These are phyloP conservation scores for Yarrowia osloensis DNA, from an alignment of 805 yeast genomes.

Conservation along the genomic window DNA sequence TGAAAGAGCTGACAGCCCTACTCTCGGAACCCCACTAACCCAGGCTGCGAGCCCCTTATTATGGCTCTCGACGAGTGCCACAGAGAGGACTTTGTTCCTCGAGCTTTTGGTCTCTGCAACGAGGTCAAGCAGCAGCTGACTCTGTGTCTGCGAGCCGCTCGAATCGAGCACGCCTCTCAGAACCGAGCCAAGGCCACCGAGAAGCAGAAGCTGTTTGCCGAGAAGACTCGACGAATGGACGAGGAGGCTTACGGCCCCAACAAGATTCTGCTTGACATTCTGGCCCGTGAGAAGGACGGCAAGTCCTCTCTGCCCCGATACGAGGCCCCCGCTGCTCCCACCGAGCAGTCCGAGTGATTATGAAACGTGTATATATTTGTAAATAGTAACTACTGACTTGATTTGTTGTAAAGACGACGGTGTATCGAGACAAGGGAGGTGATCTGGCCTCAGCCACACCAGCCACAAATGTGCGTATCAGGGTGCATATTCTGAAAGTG, in stretches of 20 bases:
- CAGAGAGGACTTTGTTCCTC: constrained; percentile 58
- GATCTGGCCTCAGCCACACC: constrained; percentile 16
- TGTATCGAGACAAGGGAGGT: background rate
- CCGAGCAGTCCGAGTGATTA: constrained; percentile 10
- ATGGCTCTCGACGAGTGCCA: constrained; percentile 91
- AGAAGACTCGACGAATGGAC: constrained; percentile 59
- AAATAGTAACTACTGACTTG: constrained; percentile 26
- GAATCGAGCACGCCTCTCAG: constrained; percentile 61
- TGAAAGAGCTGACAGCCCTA: no score
- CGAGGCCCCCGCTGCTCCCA: constrained; percentile 21
- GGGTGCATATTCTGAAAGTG: background rate
- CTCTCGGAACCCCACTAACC: constrained; percentile 11
- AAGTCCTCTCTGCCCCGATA: constrained; percentile 30
- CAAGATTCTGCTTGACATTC: constrained; percentile 26
- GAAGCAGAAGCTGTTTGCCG: constrained; percentile 56
- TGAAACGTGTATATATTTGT: constrained; percentile 26
- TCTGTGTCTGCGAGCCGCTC: constrained; percentile 76
- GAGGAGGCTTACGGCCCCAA: constrained; percentile 79
- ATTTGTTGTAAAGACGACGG: background rate
- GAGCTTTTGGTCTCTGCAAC: constrained; percentile 82
- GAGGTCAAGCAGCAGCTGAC: constrained; percentile 76
- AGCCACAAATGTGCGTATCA: constrained; percentile 18
- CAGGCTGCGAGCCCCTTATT: constrained; percentile 77
- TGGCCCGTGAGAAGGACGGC: constrained; percentile 29
- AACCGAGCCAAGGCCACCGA: constrained; percentile 54